Evolutionary conservation across 371 early-diverging fungal genomes (phyloP).

Genomic region (Mortierella sp.): DNA sequence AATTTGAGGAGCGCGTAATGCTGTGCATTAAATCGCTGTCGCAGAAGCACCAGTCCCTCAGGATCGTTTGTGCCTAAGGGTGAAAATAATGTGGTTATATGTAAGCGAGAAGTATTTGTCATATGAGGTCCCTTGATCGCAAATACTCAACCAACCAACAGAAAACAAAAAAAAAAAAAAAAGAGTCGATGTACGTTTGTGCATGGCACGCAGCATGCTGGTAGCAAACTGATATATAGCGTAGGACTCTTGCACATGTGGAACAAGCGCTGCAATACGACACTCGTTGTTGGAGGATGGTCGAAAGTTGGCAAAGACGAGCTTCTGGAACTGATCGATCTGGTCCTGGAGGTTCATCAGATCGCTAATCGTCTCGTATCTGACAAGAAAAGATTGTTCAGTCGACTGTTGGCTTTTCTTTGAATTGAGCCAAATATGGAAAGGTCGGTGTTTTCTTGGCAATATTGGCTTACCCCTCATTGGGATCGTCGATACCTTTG

Average conservation of each 20-base stretch:
- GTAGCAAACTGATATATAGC: slow-evolving; percentile 96
- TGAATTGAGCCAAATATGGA: no score
- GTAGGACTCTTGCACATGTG: slow-evolving; percentile 95
- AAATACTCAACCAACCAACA: no score
- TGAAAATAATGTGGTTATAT: no score
- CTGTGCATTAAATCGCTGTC: slow-evolving; percentile 85
- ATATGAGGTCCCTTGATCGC: no score
- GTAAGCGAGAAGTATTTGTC: no score
- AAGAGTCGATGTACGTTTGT: slow-evolving; percentile 81
- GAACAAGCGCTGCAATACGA: slow-evolving; percentile 96
- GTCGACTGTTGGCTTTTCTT: no score
- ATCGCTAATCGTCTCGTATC: slow-evolving; percentile 94
- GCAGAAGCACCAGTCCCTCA: slow-evolving; percentile 90
- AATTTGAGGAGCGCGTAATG: slow-evolving; percentile 91
- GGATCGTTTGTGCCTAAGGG: slow-evolving; percentile 70
- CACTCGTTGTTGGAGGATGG: slow-evolving; percentile 92
- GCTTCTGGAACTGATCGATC: slow-evolving; percentile 91
- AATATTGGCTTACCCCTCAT: slow-evolving; percentile 84
- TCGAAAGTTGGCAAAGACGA: slow-evolving; percentile 87
- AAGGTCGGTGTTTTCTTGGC: no score
- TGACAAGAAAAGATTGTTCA: slow-evolving; percentile 25
- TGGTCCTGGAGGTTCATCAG: slow-evolving; percentile 91
- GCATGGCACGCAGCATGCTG: slow-evolving; percentile 97
- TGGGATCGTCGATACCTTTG: slow-evolving; percentile 95
- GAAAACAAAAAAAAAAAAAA: no score